These are phyloP conservation scores for Linnemannia zychae DNA, from an alignment of 192 early-diverging fungal genomes.

Conservation along the genomic window DNA sequence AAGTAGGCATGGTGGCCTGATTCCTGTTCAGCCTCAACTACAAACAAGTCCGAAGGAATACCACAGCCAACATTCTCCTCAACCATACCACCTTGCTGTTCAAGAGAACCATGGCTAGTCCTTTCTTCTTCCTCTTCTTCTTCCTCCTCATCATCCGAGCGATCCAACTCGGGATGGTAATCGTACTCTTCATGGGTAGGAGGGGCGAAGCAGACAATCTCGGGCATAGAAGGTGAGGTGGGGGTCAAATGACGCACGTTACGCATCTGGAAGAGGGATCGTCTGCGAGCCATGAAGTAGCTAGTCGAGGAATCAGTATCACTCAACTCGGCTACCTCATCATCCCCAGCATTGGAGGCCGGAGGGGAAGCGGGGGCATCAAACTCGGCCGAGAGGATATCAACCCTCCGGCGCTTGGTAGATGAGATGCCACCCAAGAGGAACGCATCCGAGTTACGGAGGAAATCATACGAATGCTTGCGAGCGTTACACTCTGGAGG, in stretches of 20 bases:
- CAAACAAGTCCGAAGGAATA: slow-evolving; percentile 29
- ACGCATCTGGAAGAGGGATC: slow-evolving; percentile 45
- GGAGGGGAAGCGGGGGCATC: slow-evolving; percentile 48
- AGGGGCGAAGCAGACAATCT: slow-evolving; percentile 53
- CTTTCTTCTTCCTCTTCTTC: slow-evolving; percentile 43
- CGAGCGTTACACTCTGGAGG: slow-evolving; percentile 53
- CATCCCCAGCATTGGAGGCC: slow-evolving; percentile 57
- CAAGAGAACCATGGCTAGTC: background rate
- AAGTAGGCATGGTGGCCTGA: slow-evolving; percentile 21
- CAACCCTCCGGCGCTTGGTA: slow-evolving; percentile 49
- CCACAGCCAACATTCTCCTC: slow-evolving; percentile 4
- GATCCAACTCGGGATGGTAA: slow-evolving; percentile 49
- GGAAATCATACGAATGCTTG: slow-evolving; percentile 56
- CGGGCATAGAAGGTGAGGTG: slow-evolving; percentile 51
- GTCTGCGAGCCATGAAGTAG: slow-evolving; percentile 22
- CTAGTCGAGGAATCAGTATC: slow-evolving; percentile 35
- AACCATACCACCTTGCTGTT: background rate
- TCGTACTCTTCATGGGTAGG: slow-evolving; percentile 57
- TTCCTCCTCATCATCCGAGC: slow-evolving; percentile 54
- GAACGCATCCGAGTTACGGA: slow-evolving; percentile 49
- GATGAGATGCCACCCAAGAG: slow-evolving; percentile 40
- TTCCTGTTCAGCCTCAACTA: slow-evolving; percentile 37
- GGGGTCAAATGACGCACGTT: slow-evolving; percentile 50
- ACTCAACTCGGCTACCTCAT: slow-evolving; percentile 46
- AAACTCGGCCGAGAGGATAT: slow-evolving; percentile 32